Percentiles rank a stretch among this genome's conserved stretches.
phyloP scores from a whole-genome alignment of 805 yeast genomes.

The Cyberlindnera samutprakarnensis region DNA sequence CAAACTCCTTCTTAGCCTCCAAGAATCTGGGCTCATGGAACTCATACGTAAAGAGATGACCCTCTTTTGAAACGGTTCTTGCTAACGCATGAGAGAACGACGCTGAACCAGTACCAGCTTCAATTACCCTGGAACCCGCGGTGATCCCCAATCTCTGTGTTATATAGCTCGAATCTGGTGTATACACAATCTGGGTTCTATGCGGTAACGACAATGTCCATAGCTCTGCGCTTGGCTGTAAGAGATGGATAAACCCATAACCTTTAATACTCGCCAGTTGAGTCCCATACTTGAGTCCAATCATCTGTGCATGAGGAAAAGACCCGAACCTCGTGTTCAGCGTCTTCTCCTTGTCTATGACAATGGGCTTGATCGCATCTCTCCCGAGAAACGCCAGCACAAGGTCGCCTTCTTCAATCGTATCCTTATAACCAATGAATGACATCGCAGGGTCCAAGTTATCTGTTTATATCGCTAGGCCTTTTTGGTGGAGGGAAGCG shows the following conservation, averaged over 20 bases:
- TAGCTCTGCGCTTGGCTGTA: constrained; percentile 90
- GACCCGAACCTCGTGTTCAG: constrained; percentile 86
- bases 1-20: constrained; percentile 75
- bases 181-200: constrained; percentile 94
- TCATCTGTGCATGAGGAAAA: constrained; percentile 77
- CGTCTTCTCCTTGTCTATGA: constrained; percentile 47
- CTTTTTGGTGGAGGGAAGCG: too few relatives aligned
- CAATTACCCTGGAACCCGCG: constrained; percentile 75
- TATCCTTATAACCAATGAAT: constrained; percentile 49
- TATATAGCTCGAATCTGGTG: constrained; percentile 91
- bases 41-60: constrained; percentile 77
- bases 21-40: constrained; percentile 79
- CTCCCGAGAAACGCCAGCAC: constrained; percentile 84
- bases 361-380: constrained; percentile 68
- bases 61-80: constrained; percentile 51
- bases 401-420: constrained; percentile 79
- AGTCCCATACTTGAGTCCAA: constrained; percentile 75
- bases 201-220: constrained; percentile 97
- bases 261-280: constrained; percentile 76
- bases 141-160: constrained; percentile 71
- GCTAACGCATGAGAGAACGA: constrained; percentile 91
- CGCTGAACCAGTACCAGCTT: constrained; percentile 98
- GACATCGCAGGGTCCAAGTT: constrained; percentile 6
- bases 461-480: too few relatives aligned
- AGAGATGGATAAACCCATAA: constrained; percentile 75